Conservation (phyloP, 2,329 filamentous ascomycete species). For the Ophiocordyceps camponoti-floridani region DNA sequence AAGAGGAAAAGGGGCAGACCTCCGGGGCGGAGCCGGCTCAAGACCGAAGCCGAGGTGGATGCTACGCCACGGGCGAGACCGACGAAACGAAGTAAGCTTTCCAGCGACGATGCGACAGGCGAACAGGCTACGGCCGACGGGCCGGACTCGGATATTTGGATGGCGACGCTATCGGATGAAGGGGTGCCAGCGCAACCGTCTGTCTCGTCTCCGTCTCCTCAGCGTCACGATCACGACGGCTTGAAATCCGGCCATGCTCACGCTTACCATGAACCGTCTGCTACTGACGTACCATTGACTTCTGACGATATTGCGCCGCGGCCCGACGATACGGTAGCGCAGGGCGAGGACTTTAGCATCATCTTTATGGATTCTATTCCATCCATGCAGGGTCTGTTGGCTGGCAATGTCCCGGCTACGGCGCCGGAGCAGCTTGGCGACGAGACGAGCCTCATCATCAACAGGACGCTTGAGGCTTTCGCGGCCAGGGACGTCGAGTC, state of each 20-base stretch:
- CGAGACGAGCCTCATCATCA: conserved; percentile 37
- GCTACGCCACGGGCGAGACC: conserved; percentile 9
- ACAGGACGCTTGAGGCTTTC: conserved; percentile 32
- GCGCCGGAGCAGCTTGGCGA: conserved; percentile 31
- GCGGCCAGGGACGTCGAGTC: conserved; percentile 4
- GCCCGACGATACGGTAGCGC: conserved; percentile 23
- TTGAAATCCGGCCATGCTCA: background rate
- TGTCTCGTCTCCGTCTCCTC: conserved; percentile 1
- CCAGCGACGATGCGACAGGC: conserved; percentile 1
- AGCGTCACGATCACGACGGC: background rate
- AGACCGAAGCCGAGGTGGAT: background rate
- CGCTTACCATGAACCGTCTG: background rate
- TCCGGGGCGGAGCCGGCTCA: background rate
- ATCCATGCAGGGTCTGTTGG: conserved; percentile 25
- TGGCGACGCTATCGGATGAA: conserved; percentile 21
- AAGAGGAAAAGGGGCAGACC: conserved; percentile 2
- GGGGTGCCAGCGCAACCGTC: conserved; percentile 13
- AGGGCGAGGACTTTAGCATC: conserved; percentile 41
- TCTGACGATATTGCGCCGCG: conserved; percentile 6
- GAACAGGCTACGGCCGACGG: conserved; percentile 6
- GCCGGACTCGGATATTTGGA: conserved; percentile 25
- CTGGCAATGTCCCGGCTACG: conserved; percentile 14
- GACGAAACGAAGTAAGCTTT: conserved; percentile 7
- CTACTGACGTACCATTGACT: background rate
- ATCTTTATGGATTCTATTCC: conserved; percentile 37